Conservation (phyloP, 805 yeast genomes). For the Starmerella stigmatis region DNA sequence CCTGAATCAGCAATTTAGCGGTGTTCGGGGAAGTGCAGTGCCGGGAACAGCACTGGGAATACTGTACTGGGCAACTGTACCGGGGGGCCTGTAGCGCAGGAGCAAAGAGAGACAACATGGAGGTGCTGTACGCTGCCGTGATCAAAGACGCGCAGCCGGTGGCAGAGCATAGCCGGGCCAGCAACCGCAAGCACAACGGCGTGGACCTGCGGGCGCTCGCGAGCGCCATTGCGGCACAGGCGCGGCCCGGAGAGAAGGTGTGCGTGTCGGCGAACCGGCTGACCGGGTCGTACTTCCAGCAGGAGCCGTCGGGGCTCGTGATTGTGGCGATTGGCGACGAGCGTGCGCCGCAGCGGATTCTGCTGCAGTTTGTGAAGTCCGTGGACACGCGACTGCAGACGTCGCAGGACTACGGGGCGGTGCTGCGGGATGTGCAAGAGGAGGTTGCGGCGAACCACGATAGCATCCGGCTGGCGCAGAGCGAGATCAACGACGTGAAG, state of each 20-base stretch:
- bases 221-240: slow-evolving; percentile 22
- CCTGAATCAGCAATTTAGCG: too few species aligned
- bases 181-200: background rate
- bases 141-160: background rate
- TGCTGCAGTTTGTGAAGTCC: slow-evolving; percentile 23
- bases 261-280: slow-evolving; percentile 18
- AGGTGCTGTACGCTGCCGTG: slow-evolving; percentile 10
- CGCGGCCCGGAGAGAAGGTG: slow-evolving; percentile 16
- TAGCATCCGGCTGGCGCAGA: slow-evolving; percentile 25
- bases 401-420: slow-evolving; percentile 5
- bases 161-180: slow-evolving; percentile 5
- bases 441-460: slow-evolving; percentile 21
- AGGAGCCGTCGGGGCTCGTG: background rate
- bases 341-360: slow-evolving; percentile 24
- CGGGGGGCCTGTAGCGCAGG: too few species aligned
- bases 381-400: slow-evolving; percentile 22
- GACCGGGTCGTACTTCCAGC: slow-evolving; percentile 18
- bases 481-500: slow-evolving; percentile 54
- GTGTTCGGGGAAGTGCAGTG: too few species aligned
- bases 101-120: background rate
- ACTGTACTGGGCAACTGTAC: too few species aligned
- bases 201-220: slow-evolving; percentile 13
- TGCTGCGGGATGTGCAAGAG: slow-evolving; percentile 14
- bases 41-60: too few species aligned
- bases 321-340: slow-evolving; percentile 18